These are phyloP conservation scores for Calonectria pseudoturangicola DNA, from an alignment of 2,329 filamentous ascomycete species.

Conservation along the genomic window DNA sequence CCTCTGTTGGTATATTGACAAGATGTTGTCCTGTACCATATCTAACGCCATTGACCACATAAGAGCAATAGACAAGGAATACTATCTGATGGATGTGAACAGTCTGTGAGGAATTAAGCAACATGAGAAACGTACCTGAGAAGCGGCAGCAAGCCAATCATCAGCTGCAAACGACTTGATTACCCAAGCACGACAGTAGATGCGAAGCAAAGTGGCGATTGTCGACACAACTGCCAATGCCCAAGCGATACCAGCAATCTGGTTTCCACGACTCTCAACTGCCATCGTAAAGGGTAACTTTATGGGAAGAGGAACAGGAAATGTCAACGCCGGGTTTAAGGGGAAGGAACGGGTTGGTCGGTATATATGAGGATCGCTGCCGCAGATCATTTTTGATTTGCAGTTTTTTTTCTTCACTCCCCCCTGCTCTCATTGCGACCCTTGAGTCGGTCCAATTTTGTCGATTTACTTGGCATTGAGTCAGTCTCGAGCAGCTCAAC, in stretches of 20 bases:
- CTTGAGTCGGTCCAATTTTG: neutral
- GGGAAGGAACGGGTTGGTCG: neutral
- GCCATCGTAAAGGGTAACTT: neutral
- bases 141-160: constrained; percentile 58
- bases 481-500: neutral
- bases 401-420: too few relatives aligned
- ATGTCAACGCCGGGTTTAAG: neutral
- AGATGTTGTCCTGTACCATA: constrained; percentile 55
- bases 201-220: constrained; percentile 55
- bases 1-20: constrained; percentile 41
- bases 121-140: constrained; percentile 52
- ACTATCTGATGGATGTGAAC: constrained; percentile 35
- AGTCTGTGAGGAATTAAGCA: neutral
- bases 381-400: too few relatives aligned
- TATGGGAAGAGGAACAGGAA: neutral
- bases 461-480: neutral
- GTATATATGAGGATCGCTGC: neutral
- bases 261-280: constrained; percentile 16
- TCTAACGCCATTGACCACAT: constrained; percentile 54
- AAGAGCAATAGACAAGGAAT: constrained; percentile 53
- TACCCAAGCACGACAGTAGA: constrained; percentile 58
- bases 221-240: constrained; percentile 60
- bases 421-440: too few relatives aligned
- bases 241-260: constrained; percentile 54
- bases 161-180: constrained; percentile 58